Percentiles rank a stretch among this genome's conserved stretches.
Conservation (phyloP, 2,329 filamentous ascomycete genomes). For the Stachybotrys chartarum region DNA sequence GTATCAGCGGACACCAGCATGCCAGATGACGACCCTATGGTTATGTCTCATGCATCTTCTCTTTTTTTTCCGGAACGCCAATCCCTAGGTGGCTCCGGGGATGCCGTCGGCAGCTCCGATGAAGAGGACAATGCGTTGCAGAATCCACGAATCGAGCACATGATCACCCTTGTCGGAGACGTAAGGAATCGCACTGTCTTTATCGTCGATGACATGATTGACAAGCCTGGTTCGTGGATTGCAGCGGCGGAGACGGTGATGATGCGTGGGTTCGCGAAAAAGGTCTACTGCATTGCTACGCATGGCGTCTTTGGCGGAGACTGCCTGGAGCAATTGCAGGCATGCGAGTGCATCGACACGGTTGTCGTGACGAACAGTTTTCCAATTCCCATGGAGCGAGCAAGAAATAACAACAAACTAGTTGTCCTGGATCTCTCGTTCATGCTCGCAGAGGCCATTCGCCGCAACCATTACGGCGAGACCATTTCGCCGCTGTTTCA, state of each 20-base stretch:
- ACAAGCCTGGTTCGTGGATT: slow-evolving; percentile 95
- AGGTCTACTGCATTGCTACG: slow-evolving; percentile 95
- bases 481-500: slow-evolving; percentile 66
- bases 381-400: slow-evolving; percentile 72
- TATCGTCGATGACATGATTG: slow-evolving; percentile 98
- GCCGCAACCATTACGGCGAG: slow-evolving; percentile 94
- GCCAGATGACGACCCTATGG: slow-evolving; percentile 75
- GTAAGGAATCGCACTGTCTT: slow-evolving; percentile 84
- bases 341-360: slow-evolving; percentile 86
- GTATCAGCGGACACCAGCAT: slow-evolving; percentile 62
- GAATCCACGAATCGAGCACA: slow-evolving; percentile 78
- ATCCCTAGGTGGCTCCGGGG: slow-evolving; percentile 72
- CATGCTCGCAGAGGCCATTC: slow-evolving; percentile 83
- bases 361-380: slow-evolving; percentile 98
- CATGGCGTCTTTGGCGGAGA: slow-evolving; percentile 92
- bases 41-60: slow-evolving; percentile 70
- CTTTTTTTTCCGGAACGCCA: slow-evolving; percentile 65
- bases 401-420: slow-evolving; percentile 69
- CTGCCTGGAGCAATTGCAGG: slow-evolving; percentile 81
- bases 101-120: slow-evolving; percentile 76
- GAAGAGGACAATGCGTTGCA: slow-evolving; percentile 89
- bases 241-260: slow-evolving; percentile 94
- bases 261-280: slow-evolving; percentile 84
- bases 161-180: slow-evolving; percentile 95
- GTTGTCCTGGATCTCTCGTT: slow-evolving; percentile 84